Evolutionary conservation across 768 basidiomycete genomes (phyloP), one percentile per base, ranked within the genome.

Genomic region (Russula sp.): DNA sequence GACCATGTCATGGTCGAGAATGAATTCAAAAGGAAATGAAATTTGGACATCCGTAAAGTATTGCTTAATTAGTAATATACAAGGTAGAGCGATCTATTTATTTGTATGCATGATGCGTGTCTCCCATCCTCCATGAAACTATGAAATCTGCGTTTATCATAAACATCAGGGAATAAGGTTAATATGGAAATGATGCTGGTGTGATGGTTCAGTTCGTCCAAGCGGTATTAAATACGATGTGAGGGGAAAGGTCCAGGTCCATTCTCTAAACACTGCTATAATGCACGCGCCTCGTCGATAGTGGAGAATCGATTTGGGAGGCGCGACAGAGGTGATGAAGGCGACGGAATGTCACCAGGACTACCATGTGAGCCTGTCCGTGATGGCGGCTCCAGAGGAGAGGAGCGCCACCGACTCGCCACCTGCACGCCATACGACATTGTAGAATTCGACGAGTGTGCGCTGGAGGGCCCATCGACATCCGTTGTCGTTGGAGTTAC

Each of bases 401-500:
- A 64, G 11, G 65, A 50, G 24, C 30, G 64, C 69, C 68, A 69
- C 22, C 44, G 62, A 49, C 64, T 66, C 26, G 42, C 42, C 16
- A 67, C 48, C 34, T 64, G 68, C 26, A 44, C n/a, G 32, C 64
- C 64, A 44, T 64, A 69, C 16, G 69, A 70, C 20, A 32, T 57
- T 28, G 69, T 50, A 13, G 69, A 63, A 22, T 57, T 50, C 26
- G 68, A 59, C 22, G 69, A 59, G 30, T 56, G 54, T 22, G 69
- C 68, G 22, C 65, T 65, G 22, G 69, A 58, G 26, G 69, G 69
- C 44, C 53, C 66, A 32, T 48, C 4, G 44, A 55, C 55, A 20
- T 42, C 28, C 10, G 63, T 58, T 16, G 66, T 65, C 5, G 68
- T 67, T 14, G 77, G 79, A 3, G 80, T 79, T 24, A 80, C 79